Conservation (phyloP, 495 filamentous ascomycete species). For the Xylaria scruposa region DNA sequence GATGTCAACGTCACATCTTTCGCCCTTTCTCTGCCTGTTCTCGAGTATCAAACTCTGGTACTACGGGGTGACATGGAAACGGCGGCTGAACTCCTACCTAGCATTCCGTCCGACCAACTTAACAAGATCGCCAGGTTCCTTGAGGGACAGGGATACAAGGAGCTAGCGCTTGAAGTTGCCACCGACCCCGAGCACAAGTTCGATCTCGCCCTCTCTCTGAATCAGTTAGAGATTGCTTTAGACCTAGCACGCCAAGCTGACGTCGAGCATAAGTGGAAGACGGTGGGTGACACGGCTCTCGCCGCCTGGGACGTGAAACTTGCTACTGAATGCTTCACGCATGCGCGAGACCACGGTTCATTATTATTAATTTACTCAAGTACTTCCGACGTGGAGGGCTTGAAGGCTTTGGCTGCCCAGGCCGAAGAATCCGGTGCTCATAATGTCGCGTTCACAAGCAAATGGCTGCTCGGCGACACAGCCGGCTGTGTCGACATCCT, state of each 20-base stretch:
- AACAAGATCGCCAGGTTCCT: constrained; percentile 98
- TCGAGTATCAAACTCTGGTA: constrained; percentile 97
- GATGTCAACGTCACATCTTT: constrained; percentile 92
- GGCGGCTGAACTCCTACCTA: constrained; percentile 80
- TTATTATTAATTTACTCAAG: constrained; percentile 86
- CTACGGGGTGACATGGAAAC: constrained; percentile 94
- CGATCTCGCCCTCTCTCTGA: constrained; percentile 84
- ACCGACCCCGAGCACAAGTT: constrained; percentile 97
- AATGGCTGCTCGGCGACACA: constrained; percentile 87
- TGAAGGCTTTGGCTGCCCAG: constrained; percentile 71
- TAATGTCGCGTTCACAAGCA: constrained; percentile 89
- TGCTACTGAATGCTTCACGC: constrained; percentile 89
- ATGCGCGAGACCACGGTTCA: constrained; percentile 88
- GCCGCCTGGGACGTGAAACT: constrained; percentile 83
- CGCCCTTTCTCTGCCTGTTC: constrained; percentile 87
- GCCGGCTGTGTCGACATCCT: constrained; percentile 83
- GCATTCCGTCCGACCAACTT: constrained; percentile 86
- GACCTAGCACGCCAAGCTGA: constrained; percentile 83
- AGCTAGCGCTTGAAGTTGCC: constrained; percentile 92
- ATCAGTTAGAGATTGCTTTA: constrained; percentile 81
- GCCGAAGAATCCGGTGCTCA: constrained; percentile 79
- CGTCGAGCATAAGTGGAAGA: constrained; percentile 97
- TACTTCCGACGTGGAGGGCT: constrained; percentile 74
- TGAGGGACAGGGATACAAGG: constrained; percentile 96
- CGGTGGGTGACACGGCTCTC: constrained; percentile 89